A percentile compares a stretch with the other conserved stretches of the same genome.
phyloP scores from a whole-genome alignment of 2,329 filamentous ascomycete genomes.

The Didymellaceae sp. region DNA sequence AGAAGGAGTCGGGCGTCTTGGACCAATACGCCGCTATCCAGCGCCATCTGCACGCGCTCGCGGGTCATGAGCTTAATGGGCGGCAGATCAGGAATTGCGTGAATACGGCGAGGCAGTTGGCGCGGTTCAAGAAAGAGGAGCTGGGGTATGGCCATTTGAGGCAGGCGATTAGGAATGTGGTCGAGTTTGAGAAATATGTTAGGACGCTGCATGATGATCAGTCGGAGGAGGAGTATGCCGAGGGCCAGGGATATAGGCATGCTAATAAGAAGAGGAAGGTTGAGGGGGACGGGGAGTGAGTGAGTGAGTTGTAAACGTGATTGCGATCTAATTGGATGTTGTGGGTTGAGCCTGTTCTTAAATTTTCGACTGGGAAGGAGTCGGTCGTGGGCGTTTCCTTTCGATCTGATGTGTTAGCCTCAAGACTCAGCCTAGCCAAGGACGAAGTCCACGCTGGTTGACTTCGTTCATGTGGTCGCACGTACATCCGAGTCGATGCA shows the following conservation, averaged over 20 bases:
- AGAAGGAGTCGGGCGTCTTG: neutral
- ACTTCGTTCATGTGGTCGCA: no score
- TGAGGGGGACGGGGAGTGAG: neutral
- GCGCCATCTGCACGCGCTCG: constrained; percentile 44
- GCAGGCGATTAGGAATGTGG: neutral
- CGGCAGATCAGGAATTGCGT: constrained; percentile 51
- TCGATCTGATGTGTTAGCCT: no score
- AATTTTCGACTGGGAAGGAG: no score
- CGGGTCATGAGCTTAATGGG: constrained; percentile 44
- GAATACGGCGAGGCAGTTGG: constrained; percentile 46
- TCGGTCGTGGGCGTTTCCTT: no score
- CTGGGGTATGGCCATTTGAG: neutral
- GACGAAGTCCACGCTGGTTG: no score
- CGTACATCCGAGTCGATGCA: no score
- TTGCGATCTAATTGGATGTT: no score
- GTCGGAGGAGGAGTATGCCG: neutral
- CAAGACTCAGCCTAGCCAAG: no score
- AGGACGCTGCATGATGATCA: neutral
- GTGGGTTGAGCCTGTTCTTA: no score
- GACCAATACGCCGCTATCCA: neutral
- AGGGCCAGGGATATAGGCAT: neutral
- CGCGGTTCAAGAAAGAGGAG: constrained; percentile 4
- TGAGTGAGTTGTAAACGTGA: no score
- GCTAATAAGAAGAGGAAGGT: neutral
- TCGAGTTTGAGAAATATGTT: neutral